phyloP scores from a whole-genome alignment of 192 early-diverging fungal species.

The Piromyces sp. region DNA sequence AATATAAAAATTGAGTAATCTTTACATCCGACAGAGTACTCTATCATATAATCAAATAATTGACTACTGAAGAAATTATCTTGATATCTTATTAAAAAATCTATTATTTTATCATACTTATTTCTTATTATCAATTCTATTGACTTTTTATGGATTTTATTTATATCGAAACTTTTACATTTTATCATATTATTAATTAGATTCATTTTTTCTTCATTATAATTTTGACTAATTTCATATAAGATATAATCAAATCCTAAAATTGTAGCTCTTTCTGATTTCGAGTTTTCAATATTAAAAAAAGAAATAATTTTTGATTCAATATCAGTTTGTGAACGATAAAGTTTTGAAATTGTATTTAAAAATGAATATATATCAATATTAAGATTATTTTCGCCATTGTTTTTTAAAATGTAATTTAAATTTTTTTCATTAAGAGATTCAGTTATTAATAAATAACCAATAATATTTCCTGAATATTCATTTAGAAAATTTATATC shows the following conservation, averaged over 20 bases:
- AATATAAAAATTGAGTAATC: no score
- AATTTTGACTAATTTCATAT: neutral
- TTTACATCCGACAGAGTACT: neutral
- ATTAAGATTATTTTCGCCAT: neutral
- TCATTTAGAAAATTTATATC: no score
- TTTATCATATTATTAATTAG: neutral
- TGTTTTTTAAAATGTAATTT: neutral
- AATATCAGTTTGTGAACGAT: neutral
- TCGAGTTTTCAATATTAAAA: neutral
- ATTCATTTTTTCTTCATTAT: neutral
- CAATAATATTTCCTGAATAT: no score
- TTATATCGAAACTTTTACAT: neutral
- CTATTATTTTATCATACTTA: neutral
- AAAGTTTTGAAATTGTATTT: neutral
- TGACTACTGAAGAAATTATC: neutral
- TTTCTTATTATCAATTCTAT: neutral
- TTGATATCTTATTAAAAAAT: neutral
- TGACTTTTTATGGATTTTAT: neutral
- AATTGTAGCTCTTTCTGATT: no score
- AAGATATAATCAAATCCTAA: neutral
- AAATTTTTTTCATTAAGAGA: no score
- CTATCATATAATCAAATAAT: neutral
- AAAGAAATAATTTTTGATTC: neutral
- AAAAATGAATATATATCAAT: neutral
- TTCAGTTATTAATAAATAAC: no score